These are phyloP conservation scores for Alternaria viburni DNA, from an alignment of 2,329 filamentous ascomycete species.

Conservation along the genomic window DNA sequence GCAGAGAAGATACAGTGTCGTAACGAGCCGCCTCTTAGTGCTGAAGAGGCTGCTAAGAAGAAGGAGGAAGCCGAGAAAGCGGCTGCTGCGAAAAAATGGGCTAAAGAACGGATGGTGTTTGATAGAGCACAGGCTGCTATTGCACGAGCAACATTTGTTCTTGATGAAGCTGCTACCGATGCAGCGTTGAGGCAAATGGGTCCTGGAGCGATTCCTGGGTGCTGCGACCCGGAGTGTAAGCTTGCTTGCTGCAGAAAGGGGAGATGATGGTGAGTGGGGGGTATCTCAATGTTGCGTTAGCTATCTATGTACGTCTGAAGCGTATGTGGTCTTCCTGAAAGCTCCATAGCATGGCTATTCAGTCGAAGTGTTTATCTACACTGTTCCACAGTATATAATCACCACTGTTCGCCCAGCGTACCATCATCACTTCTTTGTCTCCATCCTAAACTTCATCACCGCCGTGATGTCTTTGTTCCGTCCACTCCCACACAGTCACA, in stretches of 20 bases:
- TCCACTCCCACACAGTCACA: background rate
- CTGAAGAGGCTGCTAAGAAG: background rate
- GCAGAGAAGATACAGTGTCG: background rate
- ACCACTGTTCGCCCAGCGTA: background rate
- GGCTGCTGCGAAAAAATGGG: background rate
- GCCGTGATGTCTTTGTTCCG: background rate
- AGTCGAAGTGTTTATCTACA: background rate
- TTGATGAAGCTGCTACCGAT: background rate
- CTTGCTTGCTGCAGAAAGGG: background rate
- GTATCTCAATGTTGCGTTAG: background rate
- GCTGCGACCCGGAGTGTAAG: background rate
- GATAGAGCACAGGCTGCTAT: background rate
- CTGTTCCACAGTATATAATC: background rate
- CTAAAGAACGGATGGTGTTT: background rate
- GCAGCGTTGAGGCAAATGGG: background rate
- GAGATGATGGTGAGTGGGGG: background rate
- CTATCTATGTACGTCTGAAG: background rate
- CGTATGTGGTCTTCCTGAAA: background rate
- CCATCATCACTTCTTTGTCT: background rate
- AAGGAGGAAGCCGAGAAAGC: background rate
- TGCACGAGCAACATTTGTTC: background rate
- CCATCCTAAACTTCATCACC: background rate
- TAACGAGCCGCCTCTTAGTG: background rate
- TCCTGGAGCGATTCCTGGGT: background rate
- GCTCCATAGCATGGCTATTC: rapidly evolving